Evolutionary conservation across 108 stramenopile genomes (phyloP), one percentile per base, ranked within the genome.

Genomic region (Cyclotella choctawhatcheeana): DNA sequence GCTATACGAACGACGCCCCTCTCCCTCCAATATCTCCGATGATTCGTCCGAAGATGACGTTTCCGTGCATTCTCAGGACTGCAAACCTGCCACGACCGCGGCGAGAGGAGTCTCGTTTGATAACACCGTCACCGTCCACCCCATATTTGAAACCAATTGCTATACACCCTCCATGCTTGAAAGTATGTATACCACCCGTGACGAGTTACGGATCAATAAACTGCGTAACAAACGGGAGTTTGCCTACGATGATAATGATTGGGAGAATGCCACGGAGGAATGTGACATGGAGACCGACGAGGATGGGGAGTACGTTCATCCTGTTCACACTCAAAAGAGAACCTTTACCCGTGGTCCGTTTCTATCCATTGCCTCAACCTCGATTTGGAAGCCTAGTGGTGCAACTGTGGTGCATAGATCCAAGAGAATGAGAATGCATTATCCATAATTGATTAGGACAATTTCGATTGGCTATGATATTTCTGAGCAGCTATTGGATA

Each of bases 391-490:
- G 24, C 27, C 21, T 20, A 47, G 30, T 34, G 67, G 55, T 29
- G 35, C 65, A 10, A 27, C 34, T 1, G 31, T 63, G 58, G 61
- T 71, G 20, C 70, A 79, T 51, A 48, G 77, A 44, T 58, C 66
- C 47, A 79, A 79, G 62, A 64, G 78, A 43, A 67, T 77, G 71
- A 72, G 81, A 53, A 81, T 77, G 81, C 73, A 72, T 58, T 81
- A 73, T 67, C 64, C 76, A 0, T 81, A 71, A 52, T 17, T 34
- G 50, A 33, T 65, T 32, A 31, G 29, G 29, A 29, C 29, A n/a
- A 56, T 31, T 14, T 56, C 8, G 29, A 30, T 56, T 56, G 55
- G 55, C 55, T 52, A 52, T 12, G 6, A 40, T 48, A 48, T 48
- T 56, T n/a, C 13, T 56, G 31, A 56, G 55, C 55, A 56, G 55